These are phyloP conservation scores for Hymenoscyphus infarciens DNA, from an alignment of 2,329 filamentous ascomycete genomes.

Conservation along the genomic window DNA sequence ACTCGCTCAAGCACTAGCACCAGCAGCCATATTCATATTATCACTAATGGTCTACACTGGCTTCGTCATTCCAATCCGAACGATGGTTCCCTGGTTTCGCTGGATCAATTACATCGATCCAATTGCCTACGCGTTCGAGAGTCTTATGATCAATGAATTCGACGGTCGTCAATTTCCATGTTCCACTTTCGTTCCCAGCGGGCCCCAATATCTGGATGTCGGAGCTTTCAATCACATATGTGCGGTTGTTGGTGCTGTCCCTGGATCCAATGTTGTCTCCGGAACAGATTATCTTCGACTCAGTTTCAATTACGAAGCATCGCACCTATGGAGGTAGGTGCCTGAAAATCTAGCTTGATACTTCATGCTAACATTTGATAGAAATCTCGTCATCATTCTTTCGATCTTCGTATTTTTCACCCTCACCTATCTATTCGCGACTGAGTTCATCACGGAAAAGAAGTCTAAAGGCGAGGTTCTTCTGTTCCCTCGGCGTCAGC, in stretches of 20 bases:
- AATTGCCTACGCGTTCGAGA: conserved; percentile 74
- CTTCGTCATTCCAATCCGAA: conserved; percentile 42
- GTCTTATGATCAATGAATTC: conserved; percentile 81
- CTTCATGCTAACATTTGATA: not conserved
- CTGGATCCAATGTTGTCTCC: conserved; percentile 50
- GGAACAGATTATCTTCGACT: conserved; percentile 54
- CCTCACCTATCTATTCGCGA: conserved; percentile 55
- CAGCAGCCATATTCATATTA: conserved; percentile 47
- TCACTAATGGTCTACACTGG: conserved; percentile 33
- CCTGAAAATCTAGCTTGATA: not conserved
- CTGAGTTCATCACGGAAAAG: conserved; percentile 49
- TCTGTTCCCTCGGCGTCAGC: conserved; percentile 60
- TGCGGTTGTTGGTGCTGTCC: conserved; percentile 51
- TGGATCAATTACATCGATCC: conserved; percentile 66
- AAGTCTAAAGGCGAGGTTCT: conserved; percentile 69
- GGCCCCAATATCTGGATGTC: conserved; percentile 16
- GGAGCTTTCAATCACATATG: conserved; percentile 42
- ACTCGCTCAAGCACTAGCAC: conserved; percentile 59
- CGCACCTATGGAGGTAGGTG: conserved; percentile 21
- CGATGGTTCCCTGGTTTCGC: conserved; percentile 73
- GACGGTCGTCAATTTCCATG: conserved; percentile 21
- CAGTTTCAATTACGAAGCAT: conserved; percentile 53
- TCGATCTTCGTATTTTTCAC: conserved; percentile 61
- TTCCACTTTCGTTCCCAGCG: conserved; percentile 27
- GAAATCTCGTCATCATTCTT: conserved; percentile 64